These are phyloP conservation scores for Ganoderma multipileum DNA, from an alignment of 1,284 basidiomycete genomes.

Conservation along the genomic window DNA sequence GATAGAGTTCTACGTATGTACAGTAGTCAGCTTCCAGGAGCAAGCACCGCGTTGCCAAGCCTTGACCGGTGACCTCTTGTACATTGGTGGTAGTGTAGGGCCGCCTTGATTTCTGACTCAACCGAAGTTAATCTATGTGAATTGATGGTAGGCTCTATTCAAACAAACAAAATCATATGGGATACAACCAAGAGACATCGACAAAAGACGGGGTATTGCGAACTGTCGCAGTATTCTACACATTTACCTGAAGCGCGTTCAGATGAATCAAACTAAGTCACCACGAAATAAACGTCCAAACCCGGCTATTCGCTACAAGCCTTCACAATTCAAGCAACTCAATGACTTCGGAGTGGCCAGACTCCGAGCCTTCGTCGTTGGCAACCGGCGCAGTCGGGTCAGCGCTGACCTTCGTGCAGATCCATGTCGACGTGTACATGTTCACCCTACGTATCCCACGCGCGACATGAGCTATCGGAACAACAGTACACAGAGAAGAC, in stretches of 20 bases:
- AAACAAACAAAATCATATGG: background rate
- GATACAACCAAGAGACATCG: background rate
- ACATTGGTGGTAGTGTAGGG: too few relatives aligned
- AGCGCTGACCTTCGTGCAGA: slow-evolving; percentile 28
- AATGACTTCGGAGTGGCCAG: slow-evolving; percentile 15
- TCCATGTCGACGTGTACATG: slow-evolving; percentile 36
- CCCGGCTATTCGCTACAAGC: too few relatives aligned
- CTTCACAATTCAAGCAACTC: slow-evolving; percentile 25
- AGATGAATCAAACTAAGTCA: background rate
- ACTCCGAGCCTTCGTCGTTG: background rate
- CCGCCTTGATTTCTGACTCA: too few relatives aligned
- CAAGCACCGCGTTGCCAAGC: too few relatives aligned
- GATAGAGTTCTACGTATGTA: background rate
- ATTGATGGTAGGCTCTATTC: background rate
- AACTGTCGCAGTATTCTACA: slow-evolving; percentile 1
- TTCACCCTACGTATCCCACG: slow-evolving; percentile 22
- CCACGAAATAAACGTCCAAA: background rate
- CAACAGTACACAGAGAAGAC: too few relatives aligned
- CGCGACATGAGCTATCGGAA: background rate
- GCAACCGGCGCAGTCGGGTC: slow-evolving; percentile 18
- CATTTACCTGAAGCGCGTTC: background rate
- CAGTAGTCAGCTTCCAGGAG: background rate
- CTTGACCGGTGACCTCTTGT: too few relatives aligned
- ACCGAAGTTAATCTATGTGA: too few relatives aligned
- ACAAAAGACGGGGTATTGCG: background rate